Base-by-base conservation (phyloP, 371 early-diverging fungal genomes). In the Mortierella sp. region DNA sequence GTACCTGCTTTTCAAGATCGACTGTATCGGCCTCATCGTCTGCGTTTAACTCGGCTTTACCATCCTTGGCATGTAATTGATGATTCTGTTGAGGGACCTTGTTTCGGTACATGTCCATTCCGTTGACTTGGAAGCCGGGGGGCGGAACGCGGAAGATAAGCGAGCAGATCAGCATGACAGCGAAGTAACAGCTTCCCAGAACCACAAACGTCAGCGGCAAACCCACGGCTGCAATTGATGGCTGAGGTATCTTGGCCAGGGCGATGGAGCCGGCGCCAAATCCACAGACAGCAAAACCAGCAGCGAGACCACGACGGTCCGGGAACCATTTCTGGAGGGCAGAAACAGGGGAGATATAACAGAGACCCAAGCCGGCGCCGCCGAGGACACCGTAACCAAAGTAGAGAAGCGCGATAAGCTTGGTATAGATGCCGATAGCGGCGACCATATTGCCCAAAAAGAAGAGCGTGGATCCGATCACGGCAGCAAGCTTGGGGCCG, bases 221-320 rank as follows among this genome's bases (percentile, higher is more conserved):
- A 11, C 83, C 84, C 0, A 84, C 79, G 44, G 70, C 30, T 2
- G 83, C 81, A 53, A 82, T 79, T 21, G 88, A 75, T 34, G 79
- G 80, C 46, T 82, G 80, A 68, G 87, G 87, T 11, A 87, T 78
- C 64, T 82, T 82, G 27, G 88, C 86, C 50, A 87, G 81, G 31
- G 86, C 85, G 58, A 90, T 86, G 30, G 87, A 83, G 0, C 90
- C 90, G 26, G 84, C 88, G 48, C 90, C 90, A 73, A 90, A 89
- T 15, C 88, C 90, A 70, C 87, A 87, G 52, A 90, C 90, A 6
- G 88, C 88, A 57, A 86, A 81, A 0, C 88, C 86, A n/a, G 84
- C 81, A 0, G 86, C 87, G 1, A 85, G 60, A 12, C 85, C 84
- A 28, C 85, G 87, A 15, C 82, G 80, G 27, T 82, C 84, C 1